phyloP scores from a whole-genome alignment of 2,329 filamentous ascomycete species.

The Pyrenophora teres region DNA sequence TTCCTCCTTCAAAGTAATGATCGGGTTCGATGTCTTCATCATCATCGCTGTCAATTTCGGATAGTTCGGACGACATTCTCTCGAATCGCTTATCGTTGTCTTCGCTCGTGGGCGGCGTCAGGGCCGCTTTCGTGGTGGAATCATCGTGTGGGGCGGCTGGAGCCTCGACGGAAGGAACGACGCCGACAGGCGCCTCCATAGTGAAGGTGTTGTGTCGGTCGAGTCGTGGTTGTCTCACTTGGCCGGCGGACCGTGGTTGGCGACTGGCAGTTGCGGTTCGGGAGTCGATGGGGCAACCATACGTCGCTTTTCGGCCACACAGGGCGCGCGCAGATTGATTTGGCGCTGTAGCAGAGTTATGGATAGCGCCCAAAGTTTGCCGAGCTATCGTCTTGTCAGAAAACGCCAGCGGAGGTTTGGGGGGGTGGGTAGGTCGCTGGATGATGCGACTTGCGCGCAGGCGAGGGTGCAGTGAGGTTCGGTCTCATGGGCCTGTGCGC shows the following conservation, averaged over 20 bases:
- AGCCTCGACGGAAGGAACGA: slow-evolving; percentile 44
- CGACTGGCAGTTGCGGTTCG: slow-evolving; percentile 31
- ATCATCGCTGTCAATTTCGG: slow-evolving; percentile 54
- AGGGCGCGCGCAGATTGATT: slow-evolving; percentile 18
- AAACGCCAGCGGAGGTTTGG: slow-evolving; percentile 12
- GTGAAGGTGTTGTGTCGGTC: slow-evolving; percentile 5
- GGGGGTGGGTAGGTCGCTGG: slow-evolving; percentile 22
- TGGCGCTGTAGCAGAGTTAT: slow-evolving; percentile 30
- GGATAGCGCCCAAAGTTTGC: slow-evolving; percentile 25
- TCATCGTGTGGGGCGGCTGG: slow-evolving; percentile 32
- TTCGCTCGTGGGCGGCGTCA: slow-evolving; percentile 59
- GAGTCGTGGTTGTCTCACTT: slow-evolving; percentile 21
- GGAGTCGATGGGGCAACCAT: slow-evolving; percentile 32
- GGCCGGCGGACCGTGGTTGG: slow-evolving; percentile 26
- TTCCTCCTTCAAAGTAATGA: slow-evolving; percentile 81
- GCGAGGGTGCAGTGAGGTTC: slow-evolving; percentile 26
- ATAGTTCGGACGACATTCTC: slow-evolving; percentile 54
- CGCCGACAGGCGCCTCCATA: slow-evolving; percentile 39
- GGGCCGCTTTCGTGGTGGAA: slow-evolving; percentile 44
- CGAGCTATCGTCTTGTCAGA: slow-evolving; percentile 2
- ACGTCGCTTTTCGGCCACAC: slow-evolving; percentile 36
- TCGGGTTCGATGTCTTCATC: slow-evolving; percentile 77
- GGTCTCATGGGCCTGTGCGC: slow-evolving; percentile 17
- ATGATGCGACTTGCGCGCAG: slow-evolving; percentile 25
- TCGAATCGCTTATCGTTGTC: slow-evolving; percentile 54